A percentile compares a stretch with the other conserved stretches of the same genome.
Conservation (phyloP, 2,329 filamentous ascomycete species). For the Scopulariopsis brevicaulis region DNA sequence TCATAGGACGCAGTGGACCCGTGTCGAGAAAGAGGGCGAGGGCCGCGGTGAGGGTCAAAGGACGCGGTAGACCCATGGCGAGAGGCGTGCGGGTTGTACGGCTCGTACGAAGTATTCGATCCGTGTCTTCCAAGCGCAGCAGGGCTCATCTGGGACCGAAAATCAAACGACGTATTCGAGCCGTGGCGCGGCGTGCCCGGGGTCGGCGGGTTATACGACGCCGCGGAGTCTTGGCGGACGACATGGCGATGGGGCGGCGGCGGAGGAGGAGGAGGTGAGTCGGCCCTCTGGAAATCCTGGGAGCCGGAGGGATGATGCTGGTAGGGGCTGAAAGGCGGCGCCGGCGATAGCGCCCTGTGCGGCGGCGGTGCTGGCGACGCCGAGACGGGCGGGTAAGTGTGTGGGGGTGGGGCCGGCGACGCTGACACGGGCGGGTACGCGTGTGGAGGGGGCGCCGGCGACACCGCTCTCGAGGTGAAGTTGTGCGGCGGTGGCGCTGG, state of each 20-base stretch:
- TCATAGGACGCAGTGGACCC: conserved; percentile 22
- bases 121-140: conserved; percentile 15
- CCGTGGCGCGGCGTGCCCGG: conserved; percentile 6
- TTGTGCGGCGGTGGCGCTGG: conserved; percentile 13
- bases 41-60: conserved; percentile 13
- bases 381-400: conserved; percentile 16
- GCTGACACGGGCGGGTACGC: conserved; percentile 18
- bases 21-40: conserved; percentile 15
- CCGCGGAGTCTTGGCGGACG: conserved; percentile 17
- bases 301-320: conserved; percentile 5
- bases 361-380: conserved; percentile 19
- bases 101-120: conserved; percentile 25
- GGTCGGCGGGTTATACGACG: conserved; percentile 14
- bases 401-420: conserved; percentile 11
- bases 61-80: conserved; percentile 24
- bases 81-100: conserved; percentile 15
- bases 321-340: conserved; percentile 9
- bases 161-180: conserved; percentile 7
- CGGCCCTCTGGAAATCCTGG: conserved; percentile 22
- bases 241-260: conserved; percentile 74
- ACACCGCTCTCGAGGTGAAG: conserved; percentile 17
- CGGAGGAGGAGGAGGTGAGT: conserved; percentile 66
- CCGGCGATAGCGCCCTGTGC: conserved; percentile 10
- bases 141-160: conserved; percentile 7
- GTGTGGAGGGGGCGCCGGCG: conserved; percentile 19